Conservation (phyloP, 441 rosid species). For the Gossypium aridum region DNA sequence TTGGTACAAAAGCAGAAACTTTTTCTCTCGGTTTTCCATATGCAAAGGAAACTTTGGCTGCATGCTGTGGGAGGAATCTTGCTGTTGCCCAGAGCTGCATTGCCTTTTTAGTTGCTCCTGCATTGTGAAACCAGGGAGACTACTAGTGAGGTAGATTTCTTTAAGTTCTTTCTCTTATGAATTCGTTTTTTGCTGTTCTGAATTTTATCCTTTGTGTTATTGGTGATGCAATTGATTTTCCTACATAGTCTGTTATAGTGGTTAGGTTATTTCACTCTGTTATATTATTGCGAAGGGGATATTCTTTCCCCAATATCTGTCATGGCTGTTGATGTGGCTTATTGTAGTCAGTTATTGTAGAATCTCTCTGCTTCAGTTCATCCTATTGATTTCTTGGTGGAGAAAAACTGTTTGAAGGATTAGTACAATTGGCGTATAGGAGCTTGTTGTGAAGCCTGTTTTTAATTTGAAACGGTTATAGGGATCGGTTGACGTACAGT, state of each 20-base stretch:
- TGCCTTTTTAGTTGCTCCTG: conserved; percentile 28
- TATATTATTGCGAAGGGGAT: conserved; percentile 17
- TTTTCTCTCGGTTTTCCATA: conserved; percentile 19
- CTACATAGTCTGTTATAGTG: conserved; percentile 5
- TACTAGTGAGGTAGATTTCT: conserved; percentile 35
- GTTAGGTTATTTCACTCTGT: conserved; percentile 14
- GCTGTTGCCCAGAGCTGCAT: conserved; percentile 19
- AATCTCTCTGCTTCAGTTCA: conserved; percentile 17
- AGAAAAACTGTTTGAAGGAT: conserved; percentile 15
- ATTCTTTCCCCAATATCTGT: conserved; percentile 13
- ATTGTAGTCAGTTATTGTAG: conserved; percentile 13
- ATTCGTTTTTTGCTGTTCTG: conserved; percentile 1
- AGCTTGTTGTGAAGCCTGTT: conserved; percentile 10
- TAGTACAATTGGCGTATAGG: conserved; percentile 5
- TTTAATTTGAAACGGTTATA: conserved; percentile 5
- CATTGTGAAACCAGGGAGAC: conserved; percentile 26
- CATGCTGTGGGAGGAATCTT: conserved; percentile 26
- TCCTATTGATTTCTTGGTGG: conserved; percentile 15
- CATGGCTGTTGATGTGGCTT: conserved; percentile 17
- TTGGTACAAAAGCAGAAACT: conserved; percentile 19
- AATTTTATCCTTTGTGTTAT: neutral
- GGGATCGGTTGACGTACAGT: neutral
- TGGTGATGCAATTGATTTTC: conserved; percentile 10
- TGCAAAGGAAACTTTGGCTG: conserved; percentile 19
- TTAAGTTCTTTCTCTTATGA: conserved; percentile 6